Base-by-base conservation (phyloP, 306 rosid species). In the Ormosia semicastrata region DNA sequence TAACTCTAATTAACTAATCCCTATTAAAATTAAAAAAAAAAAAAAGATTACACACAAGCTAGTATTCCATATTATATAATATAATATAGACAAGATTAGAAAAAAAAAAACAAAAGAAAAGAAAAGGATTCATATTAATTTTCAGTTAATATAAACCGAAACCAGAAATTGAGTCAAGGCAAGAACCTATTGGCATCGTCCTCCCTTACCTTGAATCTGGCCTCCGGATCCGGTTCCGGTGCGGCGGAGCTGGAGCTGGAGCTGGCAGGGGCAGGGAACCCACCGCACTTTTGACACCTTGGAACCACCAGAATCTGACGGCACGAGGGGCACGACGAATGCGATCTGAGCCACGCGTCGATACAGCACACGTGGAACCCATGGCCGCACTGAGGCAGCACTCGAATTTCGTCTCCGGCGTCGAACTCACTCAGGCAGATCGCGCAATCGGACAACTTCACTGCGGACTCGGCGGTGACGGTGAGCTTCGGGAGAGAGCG, bases 311-410 rank as follows among this genome's bases (percentile, higher is more conserved):
- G 86, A 83, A 92, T 85, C 90, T 90, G 94, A 71, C 97, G 95
- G 89, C 97, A 94, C 4, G 94, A 90, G 0, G 93, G 97, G 57
- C 98, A 91, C 0, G 97, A 91, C 0, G 94, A 94, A 83, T 91
- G 94, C 60, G 94, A 91, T 75, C 80, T 83, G n/a, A 94, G 92
- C 98, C 98, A 94, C n/a, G 72, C 82, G 67, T 94, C 94, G 89
- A 91, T 90, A 84, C 97, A 94, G 2, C 66, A 63, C 11, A 91
- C 90, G 74, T 94, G 98, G 81, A 91, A 91, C 10, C 84, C 91
- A 65, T 94, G 98, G 33, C 90, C 85, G 65, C 98, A 94, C 88
- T 90, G 93, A 74, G 98, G 98, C 3, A 94, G 86, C 83, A 82
- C 93, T 40, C 92, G 90, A 49, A 94, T 90, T 85, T 91, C 92